phyloP scores from a whole-genome alignment of 768 basidiomycete species.

The Suillus variegatus region DNA sequence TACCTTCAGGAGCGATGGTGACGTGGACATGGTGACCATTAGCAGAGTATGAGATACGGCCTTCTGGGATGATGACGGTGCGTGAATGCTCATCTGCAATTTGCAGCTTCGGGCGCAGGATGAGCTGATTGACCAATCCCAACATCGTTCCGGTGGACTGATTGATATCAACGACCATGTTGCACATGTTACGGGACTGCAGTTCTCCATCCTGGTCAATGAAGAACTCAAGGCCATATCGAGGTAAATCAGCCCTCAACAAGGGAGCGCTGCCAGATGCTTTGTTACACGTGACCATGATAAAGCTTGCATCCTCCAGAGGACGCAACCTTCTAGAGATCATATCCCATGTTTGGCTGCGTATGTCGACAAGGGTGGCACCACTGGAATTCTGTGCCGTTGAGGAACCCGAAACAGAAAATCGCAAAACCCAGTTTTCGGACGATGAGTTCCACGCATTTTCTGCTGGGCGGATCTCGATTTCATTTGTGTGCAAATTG shows the following conservation, averaged over 20 bases:
- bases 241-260: slow-evolving; percentile 38
- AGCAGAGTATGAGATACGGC: slow-evolving; percentile 19
- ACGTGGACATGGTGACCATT: slow-evolving; percentile 21
- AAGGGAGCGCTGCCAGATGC: not conserved
- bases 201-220: slow-evolving; percentile 33
- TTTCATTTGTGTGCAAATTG: slow-evolving; percentile 19
- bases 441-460: slow-evolving; percentile 25
- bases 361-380: slow-evolving; percentile 26
- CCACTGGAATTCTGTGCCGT: slow-evolving; percentile 10
- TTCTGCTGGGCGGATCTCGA: slow-evolving; percentile 31
- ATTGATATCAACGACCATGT: slow-evolving; percentile 41
- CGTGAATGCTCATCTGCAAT: slow-evolving; percentile 12
- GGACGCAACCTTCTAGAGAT: slow-evolving; percentile 23
- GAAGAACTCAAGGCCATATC: slow-evolving; percentile 43
- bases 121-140: slow-evolving; percentile 41
- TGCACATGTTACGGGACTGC: slow-evolving; percentile 42
- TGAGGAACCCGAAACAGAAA: slow-evolving; percentile 11
- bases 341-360: slow-evolving; percentile 29
- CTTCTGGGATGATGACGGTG: slow-evolving; percentile 42
- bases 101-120: slow-evolving; percentile 35
- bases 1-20: slow-evolving; percentile 7
- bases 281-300: slow-evolving; percentile 20
- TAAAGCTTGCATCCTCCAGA: slow-evolving; percentile 24
- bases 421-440: slow-evolving; percentile 29
- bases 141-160: slow-evolving; percentile 48